A percentile compares a stretch with the other conserved stretches of the same genome.
phyloP scores from a whole-genome alignment of 1,284 basidiomycete genomes.

The Wolfiporia cocos region DNA sequence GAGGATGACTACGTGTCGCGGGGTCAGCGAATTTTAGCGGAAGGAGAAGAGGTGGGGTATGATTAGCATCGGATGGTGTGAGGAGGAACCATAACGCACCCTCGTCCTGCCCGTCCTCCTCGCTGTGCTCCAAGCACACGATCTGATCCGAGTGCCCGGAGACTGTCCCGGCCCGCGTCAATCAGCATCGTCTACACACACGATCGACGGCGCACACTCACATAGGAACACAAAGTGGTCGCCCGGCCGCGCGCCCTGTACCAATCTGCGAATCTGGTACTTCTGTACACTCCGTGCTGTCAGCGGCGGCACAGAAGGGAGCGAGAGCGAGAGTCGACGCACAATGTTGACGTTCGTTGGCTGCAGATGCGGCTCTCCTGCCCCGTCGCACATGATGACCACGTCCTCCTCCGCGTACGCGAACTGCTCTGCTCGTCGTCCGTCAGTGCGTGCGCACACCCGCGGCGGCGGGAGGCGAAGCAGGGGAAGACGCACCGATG shows the following conservation, averaged over 20 bases:
- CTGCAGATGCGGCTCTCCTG: too few species aligned
- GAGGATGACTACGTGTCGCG: constrained; percentile 6
- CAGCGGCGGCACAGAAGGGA: background rate
- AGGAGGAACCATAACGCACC: constrained; percentile 17
- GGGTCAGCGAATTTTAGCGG: too few species aligned
- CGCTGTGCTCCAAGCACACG: constrained; percentile 8
- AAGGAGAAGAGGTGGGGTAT: too few species aligned
- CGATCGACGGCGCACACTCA: too few species aligned
- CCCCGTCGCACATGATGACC: constrained; percentile 11
- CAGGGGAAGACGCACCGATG: constrained; percentile 9
- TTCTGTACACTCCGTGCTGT: constrained; percentile 1
- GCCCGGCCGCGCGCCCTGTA: constrained; percentile 9
- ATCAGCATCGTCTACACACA: too few species aligned
- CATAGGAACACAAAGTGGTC: constrained; percentile 16
- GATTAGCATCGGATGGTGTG: too few species aligned
- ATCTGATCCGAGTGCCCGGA: constrained; percentile 16
- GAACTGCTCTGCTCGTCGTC: constrained; percentile 5
- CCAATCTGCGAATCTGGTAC: constrained; percentile 7
- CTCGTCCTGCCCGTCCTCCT: constrained; percentile 26
- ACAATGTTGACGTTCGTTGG: too few species aligned
- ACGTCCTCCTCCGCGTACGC: constrained; percentile 9
- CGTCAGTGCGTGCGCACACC: background rate
- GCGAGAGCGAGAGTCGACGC: background rate
- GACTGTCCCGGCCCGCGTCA: too few species aligned
- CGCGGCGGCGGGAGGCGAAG: too few species aligned